These are phyloP conservation scores for Clohesyomyces aquaticus DNA, from an alignment of 495 filamentous ascomycete species.

Conservation along the genomic window DNA sequence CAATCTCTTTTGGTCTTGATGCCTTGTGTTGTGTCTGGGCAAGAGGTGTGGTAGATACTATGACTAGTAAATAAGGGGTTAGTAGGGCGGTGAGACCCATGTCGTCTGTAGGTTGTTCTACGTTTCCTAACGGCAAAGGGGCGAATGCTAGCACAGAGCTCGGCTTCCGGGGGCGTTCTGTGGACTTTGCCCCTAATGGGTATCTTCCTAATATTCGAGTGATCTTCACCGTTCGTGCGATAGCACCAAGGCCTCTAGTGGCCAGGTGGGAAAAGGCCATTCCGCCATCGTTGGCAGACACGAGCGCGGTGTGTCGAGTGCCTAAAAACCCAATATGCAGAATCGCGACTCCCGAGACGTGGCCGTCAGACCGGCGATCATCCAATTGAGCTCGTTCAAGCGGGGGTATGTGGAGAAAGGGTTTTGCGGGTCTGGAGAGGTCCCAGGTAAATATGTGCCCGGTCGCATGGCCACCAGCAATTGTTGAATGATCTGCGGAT, in stretches of 20 bases:
- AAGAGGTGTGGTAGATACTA: slow-evolving; percentile 94
- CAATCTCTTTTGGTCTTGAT: slow-evolving; percentile 83
- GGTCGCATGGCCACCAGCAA: slow-evolving; percentile 86
- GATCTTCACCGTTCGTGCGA: slow-evolving; percentile 84
- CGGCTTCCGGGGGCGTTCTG: slow-evolving; percentile 73
- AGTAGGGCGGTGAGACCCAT: slow-evolving; percentile 94
- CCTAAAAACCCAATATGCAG: slow-evolving; percentile 95
- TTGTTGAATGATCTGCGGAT: slow-evolving; percentile 89
- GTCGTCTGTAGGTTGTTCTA: slow-evolving; percentile 82
- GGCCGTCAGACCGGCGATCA: slow-evolving; percentile 73
- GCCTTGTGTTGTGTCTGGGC: slow-evolving; percentile 96
- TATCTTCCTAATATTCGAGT: slow-evolving; percentile 91
- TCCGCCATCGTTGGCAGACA: slow-evolving; percentile 92
- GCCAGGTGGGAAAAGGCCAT: slow-evolving; percentile 99
- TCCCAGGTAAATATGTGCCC: slow-evolving; percentile 99
- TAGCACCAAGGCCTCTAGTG: slow-evolving; percentile 82
- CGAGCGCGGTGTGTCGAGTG: slow-evolving; percentile 90
- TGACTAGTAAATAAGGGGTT: slow-evolving; percentile 91
- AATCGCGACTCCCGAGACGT: slow-evolving; percentile 73
- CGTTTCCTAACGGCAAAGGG: slow-evolving; percentile 86
- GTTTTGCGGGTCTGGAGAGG: slow-evolving; percentile 73
- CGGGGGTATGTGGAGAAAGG: slow-evolving; percentile 86
- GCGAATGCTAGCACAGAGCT: slow-evolving; percentile 95
- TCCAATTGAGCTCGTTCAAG: slow-evolving; percentile 68
- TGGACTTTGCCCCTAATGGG: slow-evolving; percentile 61